Base-by-base conservation (phyloP, 371 early-diverging fungal species). In the Globomyces sp. region DNA sequence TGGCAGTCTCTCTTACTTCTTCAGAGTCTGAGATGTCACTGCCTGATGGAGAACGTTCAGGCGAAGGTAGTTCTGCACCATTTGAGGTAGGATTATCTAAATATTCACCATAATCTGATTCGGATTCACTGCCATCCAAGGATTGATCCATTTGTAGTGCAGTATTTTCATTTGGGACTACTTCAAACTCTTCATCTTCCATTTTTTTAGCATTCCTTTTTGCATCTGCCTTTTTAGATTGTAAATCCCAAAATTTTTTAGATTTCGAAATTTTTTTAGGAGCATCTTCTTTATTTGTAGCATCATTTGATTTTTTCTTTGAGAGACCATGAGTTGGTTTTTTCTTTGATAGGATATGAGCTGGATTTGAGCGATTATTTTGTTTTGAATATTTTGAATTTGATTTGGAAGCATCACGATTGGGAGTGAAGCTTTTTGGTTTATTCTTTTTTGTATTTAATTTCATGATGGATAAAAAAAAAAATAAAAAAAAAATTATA, bases 181-280 rank as follows among this genome's bases (percentile, higher is more conserved):
- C 71, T 75, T 71, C 72, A 48, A 71, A 71, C 43, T 73, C 77
- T 10, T 9, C 65, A 36, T 76, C 71, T 8, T n/a, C 66, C 36
- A 13, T 45, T 5, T 74, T 71, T 5, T 61, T 65, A 2, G 71
- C 37, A 6, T 57, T 6, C n/a, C 41, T 67, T 11, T 67, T 57
- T 37, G 8, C 37, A 0, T 36, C 13, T 9, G 57, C 62, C 42
- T 67, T 59, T 44, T 64, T 61, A 63, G 63, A 8, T 37, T 63
- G 60, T 13, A 39, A 24, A 63, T 64, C 24, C 66, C 64, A 65
- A 57, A 63, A 47, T 47, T 68, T 66, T 11, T 70, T 58, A 50
- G 39, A 58, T 24, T 65, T 72, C 10, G 13, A 9, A 58, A 70
- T 44, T 10, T 68, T 67, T 6, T 67, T 69, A 24, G 68, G 46